phyloP scores from a whole-genome alignment of 2,329 filamentous ascomycete genomes.

The Stagonosporopsis chrysanthemi region DNA sequence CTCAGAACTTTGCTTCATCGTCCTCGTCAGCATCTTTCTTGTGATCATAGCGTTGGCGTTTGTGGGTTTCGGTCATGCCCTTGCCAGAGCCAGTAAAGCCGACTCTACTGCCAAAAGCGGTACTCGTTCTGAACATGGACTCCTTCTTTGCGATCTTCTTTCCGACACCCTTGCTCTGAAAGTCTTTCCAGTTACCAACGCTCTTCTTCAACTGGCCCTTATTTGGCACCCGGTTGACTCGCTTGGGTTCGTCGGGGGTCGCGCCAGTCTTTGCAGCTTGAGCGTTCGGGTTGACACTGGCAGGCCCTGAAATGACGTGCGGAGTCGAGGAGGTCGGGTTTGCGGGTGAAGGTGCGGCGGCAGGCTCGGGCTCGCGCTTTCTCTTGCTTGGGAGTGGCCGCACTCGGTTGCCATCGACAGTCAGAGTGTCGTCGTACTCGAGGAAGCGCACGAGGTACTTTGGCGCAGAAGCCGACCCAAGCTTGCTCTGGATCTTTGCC shows the following conservation, averaged over 20 bases:
- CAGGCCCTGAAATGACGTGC: slow-evolving; percentile 69
- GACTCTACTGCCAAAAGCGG: slow-evolving; percentile 86
- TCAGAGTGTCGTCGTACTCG: slow-evolving; percentile 87
- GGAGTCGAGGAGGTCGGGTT: slow-evolving; percentile 51
- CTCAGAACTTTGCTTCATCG: slow-evolving; percentile 26
- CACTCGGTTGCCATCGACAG: slow-evolving; percentile 62
- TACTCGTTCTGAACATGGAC: slow-evolving; percentile 95
- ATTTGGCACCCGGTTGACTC: slow-evolving; percentile 81
- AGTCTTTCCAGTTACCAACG: slow-evolving; percentile 95
- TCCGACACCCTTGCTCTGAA: slow-evolving; percentile 72
- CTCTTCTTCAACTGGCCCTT: slow-evolving; percentile 89
- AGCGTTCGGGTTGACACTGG: slow-evolving; percentile 70
- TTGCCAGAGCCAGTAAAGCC: slow-evolving; percentile 96
- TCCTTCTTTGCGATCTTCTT: slow-evolving; percentile 84
- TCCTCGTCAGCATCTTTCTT: slow-evolving; percentile 41
- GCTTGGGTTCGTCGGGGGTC: slow-evolving; percentile 70
- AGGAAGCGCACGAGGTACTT: slow-evolving; percentile 97
- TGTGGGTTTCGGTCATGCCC: slow-evolving; percentile 90
- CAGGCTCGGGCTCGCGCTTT: slow-evolving; percentile 85
- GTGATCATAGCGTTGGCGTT: slow-evolving; percentile 84
- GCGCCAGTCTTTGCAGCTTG: slow-evolving; percentile 69
- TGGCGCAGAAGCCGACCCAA: slow-evolving; percentile 86
- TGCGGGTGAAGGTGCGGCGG: slow-evolving; percentile 58
- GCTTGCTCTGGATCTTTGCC: slow-evolving; percentile 91
- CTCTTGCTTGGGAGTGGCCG: slow-evolving; percentile 48